A percentile compares a stretch with the other conserved stretches of the same genome.
Conservation (phyloP, 352 stramenopile genomes). For the Phytopythium ostracodes region DNA sequence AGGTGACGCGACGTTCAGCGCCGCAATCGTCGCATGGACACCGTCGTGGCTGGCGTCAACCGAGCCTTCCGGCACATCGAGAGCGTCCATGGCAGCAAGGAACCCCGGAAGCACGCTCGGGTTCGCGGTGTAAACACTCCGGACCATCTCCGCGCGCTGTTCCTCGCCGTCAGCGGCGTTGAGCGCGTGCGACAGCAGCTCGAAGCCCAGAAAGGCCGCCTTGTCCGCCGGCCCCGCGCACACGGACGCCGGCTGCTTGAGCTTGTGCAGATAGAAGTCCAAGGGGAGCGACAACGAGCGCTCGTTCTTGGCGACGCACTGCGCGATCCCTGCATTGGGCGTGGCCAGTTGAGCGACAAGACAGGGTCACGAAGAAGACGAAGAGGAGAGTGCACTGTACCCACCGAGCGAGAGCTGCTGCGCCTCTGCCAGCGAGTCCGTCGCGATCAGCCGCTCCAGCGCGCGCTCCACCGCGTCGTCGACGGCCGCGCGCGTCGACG, state of each 20-base stretch:
- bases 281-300: background rate
- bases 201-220: conserved; percentile 42
- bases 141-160: conserved; percentile 12
- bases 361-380: background rate
- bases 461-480: conserved; percentile 15
- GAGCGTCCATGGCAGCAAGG: conserved; percentile 23
- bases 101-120: conserved; percentile 29
- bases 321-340: background rate
- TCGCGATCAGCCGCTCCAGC: conserved; percentile 21
- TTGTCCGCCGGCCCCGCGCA: conserved; percentile 43
- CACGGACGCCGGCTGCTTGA: conserved; percentile 40
- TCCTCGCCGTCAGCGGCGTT: conserved; percentile 5
- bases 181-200: conserved; percentile 29
- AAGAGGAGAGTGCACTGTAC: background rate
- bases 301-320: background rate
- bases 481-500: conserved; percentile 6
- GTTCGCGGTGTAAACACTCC: conserved; percentile 44
- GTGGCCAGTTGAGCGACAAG: background rate
- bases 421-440: conserved; percentile 14
- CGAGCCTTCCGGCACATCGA: conserved; percentile 12
- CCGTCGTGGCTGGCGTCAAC: background rate
- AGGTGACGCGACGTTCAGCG: conserved; percentile 24
- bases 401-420: conserved; percentile 29
- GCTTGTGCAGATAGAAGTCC: background rate
- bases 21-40: background rate